A percentile compares a stretch with the other conserved stretches of the same genome.
Conservation (phyloP, 805 yeast genomes). For the Candida xiaguanensis region DNA sequence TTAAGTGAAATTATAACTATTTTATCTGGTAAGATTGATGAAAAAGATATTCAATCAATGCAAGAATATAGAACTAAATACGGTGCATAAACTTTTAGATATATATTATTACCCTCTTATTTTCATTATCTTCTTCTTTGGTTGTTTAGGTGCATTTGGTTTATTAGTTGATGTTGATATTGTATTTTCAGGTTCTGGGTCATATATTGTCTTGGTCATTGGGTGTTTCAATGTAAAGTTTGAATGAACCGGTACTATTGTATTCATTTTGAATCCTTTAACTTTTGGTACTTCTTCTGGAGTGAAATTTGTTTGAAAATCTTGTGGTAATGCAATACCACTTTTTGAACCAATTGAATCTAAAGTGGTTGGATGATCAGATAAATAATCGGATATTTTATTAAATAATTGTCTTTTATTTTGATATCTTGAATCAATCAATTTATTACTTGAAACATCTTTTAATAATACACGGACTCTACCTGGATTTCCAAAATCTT, state of each 20-base stretch:
- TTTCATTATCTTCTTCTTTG: constrained; percentile 58
- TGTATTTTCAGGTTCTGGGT: constrained; percentile 43
- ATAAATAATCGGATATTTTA: constrained; percentile 57
- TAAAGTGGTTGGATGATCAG: constrained; percentile 66
- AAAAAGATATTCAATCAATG: constrained; percentile 55
- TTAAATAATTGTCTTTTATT: constrained; percentile 64
- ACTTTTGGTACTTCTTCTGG: constrained; percentile 69
- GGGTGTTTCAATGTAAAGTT: constrained; percentile 81
- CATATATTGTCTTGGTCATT: constrained; percentile 67
- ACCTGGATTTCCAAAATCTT: constrained; percentile 98
- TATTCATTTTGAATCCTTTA: constrained; percentile 82
- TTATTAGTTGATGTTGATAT: constrained; percentile 18
- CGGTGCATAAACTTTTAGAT: constrained; percentile 37
- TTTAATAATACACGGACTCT: constrained; percentile 75
- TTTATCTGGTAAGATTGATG: constrained; percentile 52
- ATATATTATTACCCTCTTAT: constrained; percentile 47
- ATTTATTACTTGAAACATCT: constrained; percentile 31
- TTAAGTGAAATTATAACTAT: constrained; percentile 70
- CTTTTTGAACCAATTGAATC: constrained; percentile 46
- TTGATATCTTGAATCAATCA: constrained; percentile 25
- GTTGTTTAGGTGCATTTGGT: constrained; percentile 35
- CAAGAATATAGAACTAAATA: constrained; percentile 54
- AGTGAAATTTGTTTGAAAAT: constrained; percentile 42
- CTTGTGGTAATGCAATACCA: constrained; percentile 64
- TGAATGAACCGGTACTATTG: constrained; percentile 84